Evolutionary conservation across 169 alveolate genomes (phyloP), one percentile per base, ranked within the genome.

Genomic region (Eimeria acervulina): DNA sequence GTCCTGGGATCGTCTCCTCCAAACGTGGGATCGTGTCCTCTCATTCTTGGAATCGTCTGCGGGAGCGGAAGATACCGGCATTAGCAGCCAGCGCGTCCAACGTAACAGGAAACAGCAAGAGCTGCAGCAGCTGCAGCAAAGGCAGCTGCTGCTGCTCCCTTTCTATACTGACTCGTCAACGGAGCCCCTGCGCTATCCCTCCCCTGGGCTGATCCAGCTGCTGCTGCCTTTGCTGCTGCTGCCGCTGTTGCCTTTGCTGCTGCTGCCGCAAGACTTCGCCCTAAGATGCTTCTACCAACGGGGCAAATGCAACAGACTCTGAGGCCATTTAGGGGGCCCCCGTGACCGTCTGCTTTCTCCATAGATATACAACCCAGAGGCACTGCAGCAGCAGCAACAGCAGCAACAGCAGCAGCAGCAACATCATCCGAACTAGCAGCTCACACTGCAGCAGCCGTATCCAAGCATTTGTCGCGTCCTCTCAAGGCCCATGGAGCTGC

Each of bases 401-500:
- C 52, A 42, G 42, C 72, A 28, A 28, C 70, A 51, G 44, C 68
- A 47, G 28, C 90, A 40, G 12, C 33, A 38, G 17, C 66, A 78
- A 8, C 63, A 78, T 63, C 36, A 42, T 4, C 63, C 2, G 89
- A 63, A 31, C 15, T 28, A 42, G 59, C 87, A 76, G 12, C 61
- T 70, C 44, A 12, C 23, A 44, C 12, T 8, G 85, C 66, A 81
- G 72, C 90, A 81, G 90, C 51, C 68, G 70, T 19, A 6, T 31
- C n/a, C 31, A 31, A 40, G 42, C 90, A 80, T 33, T 28, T 80
- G 12, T 47, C 28, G 78, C 78, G 61, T 84, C 78, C 59, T 42
- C 66, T 12, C 76, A 55, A 84, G 26, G 26, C 93, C 93, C 93
- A 84, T 84, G 93, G 93, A 51, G 93, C 93, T 84, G 52, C 93